phyloP scores from a whole-genome alignment of 345 rosid species.

The Trapa incisa region DNA sequence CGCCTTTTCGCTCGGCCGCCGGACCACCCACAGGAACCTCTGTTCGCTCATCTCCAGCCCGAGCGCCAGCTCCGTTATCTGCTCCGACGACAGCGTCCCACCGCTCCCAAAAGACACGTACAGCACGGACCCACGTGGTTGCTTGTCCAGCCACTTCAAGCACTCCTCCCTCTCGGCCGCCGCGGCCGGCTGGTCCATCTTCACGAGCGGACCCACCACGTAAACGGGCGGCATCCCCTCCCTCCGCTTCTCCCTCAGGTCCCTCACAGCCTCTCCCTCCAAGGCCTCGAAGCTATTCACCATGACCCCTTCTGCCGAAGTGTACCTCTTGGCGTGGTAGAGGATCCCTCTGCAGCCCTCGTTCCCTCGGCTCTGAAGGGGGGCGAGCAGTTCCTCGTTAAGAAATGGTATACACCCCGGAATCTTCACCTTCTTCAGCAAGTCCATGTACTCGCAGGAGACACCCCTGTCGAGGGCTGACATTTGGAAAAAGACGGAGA shows the following conservation, averaged over 20 bases:
- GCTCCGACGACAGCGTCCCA: constrained; percentile 57
- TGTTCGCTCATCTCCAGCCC: constrained; percentile 76
- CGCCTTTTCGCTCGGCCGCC: constrained; percentile 38
- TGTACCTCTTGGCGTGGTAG: constrained; percentile 35
- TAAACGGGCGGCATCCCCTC: constrained; percentile 42
- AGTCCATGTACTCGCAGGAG: constrained; percentile 43
- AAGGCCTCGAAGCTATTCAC: constrained; percentile 43
- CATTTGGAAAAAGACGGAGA: constrained; percentile 36
- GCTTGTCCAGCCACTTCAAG: constrained; percentile 62
- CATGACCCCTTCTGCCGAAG: constrained; percentile 48
- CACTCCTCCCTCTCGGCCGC: constrained; percentile 21
- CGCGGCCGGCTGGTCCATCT: constrained; percentile 15
- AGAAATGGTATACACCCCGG: constrained; percentile 52
- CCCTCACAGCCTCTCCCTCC: constrained; percentile 35
- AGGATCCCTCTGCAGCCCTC: constrained; percentile 53
- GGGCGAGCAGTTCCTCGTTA: constrained; percentile 42
- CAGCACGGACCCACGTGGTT: constrained; percentile 73
- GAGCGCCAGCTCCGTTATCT: constrained; percentile 56
- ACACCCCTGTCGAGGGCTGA: constrained; percentile 37
- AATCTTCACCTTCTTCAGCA: constrained; percentile 37
- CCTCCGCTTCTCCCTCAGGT: constrained; percentile 26
- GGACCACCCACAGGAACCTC: constrained; percentile 70
- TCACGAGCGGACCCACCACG: constrained; percentile 58
- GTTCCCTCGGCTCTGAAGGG: constrained; percentile 37
- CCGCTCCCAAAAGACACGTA: constrained; percentile 89